Evolutionary conservation across 1,139 yeast genomes (phyloP).

Genomic region (Nematodospora anomalae): DNA sequence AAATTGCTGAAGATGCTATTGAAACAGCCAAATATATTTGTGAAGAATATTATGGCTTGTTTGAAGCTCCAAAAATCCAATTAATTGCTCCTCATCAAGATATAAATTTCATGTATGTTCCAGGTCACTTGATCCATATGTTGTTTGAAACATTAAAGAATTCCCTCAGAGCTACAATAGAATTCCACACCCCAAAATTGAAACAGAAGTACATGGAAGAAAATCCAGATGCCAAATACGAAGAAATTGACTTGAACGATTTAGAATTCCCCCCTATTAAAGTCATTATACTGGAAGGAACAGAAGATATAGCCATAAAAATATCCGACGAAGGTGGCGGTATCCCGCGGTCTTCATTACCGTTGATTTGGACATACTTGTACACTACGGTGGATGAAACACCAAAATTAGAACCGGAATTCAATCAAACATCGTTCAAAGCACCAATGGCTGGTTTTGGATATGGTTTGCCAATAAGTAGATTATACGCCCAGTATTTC

Average conservation of each 20-base stretch:
- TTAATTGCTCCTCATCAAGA: conserved; percentile 67
- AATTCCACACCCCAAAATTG: conserved; percentile 55
- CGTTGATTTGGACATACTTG: conserved; percentile 87
- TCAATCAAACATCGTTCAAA: conserved; percentile 56
- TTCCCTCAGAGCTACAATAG: conserved; percentile 82
- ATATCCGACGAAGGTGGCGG: conserved; percentile 96
- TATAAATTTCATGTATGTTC: conserved; percentile 80
- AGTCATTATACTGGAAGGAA: conserved; percentile 87
- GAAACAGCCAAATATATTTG: conserved; percentile 86
- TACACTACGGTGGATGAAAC: conserved; percentile 83
- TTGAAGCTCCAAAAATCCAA: conserved; percentile 79
- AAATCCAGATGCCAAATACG: conserved; percentile 43
- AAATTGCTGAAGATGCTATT: conserved; percentile 79
- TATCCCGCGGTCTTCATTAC: conserved; percentile 79
- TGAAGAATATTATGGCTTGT: conserved; percentile 81
- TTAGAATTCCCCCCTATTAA: conserved; percentile 80
- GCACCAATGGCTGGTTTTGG: conserved; percentile 97
- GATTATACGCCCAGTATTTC: conserved; percentile 85
- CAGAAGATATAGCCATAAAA: conserved; percentile 90
- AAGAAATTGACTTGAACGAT: conserved; percentile 57
- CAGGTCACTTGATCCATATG: conserved; percentile 89
- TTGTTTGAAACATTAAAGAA: conserved; percentile 82
- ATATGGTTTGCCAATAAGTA: conserved; percentile 83
- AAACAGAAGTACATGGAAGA: conserved; percentile 39
- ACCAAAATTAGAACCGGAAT: conserved; percentile 64